Conservation (phyloP, 345 rosid species). For the Clausena lansium region DNA sequence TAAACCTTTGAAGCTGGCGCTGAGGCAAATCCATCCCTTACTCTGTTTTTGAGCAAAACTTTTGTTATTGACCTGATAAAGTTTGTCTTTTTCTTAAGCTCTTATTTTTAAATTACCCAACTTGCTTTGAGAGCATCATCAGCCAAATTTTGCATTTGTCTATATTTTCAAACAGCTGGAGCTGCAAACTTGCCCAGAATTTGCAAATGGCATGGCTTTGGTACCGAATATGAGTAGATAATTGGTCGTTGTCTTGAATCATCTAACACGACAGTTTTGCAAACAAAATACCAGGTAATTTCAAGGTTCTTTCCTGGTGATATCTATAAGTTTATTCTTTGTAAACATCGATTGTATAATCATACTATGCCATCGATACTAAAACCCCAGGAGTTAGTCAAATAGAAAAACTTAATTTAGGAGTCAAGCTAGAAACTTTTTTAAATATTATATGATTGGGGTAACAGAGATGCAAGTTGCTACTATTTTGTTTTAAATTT, state of each 20-base stretch:
- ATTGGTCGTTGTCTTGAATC: background rate
- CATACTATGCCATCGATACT: background rate
- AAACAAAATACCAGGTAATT: background rate
- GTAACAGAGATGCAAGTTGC: background rate
- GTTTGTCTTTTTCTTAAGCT: background rate
- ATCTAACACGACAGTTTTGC: no score
- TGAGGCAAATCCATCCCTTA: background rate
- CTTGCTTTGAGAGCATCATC: background rate
- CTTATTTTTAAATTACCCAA: background rate
- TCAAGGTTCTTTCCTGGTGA: background rate
- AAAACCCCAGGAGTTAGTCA: background rate
- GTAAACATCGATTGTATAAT: background rate
- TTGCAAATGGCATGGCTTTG: background rate
- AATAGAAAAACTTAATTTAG: background rate
- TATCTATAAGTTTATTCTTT: no score
- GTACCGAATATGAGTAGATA: background rate
- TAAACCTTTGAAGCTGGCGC: no score
- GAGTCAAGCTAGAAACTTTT: background rate
- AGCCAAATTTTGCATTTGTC: background rate
- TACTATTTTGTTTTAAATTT: background rate
- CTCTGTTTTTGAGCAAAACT: background rate
- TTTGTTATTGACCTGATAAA: background rate
- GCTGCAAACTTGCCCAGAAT: background rate
- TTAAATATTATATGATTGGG: background rate
- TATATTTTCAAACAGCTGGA: background rate